phyloP scores from a whole-genome alignment of 208 protist genomes.

The Leishmania aethiopica region DNA sequence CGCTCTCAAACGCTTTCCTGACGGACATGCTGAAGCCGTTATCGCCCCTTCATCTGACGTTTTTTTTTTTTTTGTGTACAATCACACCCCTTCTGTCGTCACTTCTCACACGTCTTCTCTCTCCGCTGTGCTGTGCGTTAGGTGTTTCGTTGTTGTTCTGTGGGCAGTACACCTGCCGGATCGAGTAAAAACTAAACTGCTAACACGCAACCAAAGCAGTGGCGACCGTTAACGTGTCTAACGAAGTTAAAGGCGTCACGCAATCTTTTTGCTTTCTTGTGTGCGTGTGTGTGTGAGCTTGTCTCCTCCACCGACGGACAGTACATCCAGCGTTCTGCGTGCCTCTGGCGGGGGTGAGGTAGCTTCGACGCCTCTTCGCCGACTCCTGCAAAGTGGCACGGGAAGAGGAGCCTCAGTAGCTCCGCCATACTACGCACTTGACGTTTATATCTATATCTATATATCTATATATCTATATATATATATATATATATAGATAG shows the following conservation, averaged over 20 bases:
- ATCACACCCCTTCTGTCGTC: not conserved
- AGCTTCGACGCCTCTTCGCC: not conserved
- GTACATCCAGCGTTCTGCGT: not conserved
- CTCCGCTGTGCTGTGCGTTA: not conserved
- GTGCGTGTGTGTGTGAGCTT: not conserved
- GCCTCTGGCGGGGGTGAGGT: not conserved
- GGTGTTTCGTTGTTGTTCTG: not conserved
- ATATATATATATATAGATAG: too few relatives aligned
- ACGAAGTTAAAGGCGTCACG: not conserved
- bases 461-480: too few relatives aligned
- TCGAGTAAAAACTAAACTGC: not conserved
- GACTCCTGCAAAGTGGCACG: not conserved
- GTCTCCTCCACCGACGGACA: not conserved
- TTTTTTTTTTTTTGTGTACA: not conserved
- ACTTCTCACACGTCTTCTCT: not conserved
- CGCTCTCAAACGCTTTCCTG: not conserved
- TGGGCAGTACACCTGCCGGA: not conserved
- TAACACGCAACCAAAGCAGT: not conserved
- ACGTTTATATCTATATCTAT: too few relatives aligned
- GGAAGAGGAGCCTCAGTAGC: not conserved
- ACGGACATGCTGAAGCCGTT: not conserved
- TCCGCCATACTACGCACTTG: not conserved
- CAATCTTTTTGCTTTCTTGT: not conserved
- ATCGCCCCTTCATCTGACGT: not conserved
- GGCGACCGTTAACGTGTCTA: not conserved